Evolutionary conservation across 805 yeast genomes (phyloP), one percentile per base, ranked within the genome.

Genomic region (Candida yuanshanica): DNA sequence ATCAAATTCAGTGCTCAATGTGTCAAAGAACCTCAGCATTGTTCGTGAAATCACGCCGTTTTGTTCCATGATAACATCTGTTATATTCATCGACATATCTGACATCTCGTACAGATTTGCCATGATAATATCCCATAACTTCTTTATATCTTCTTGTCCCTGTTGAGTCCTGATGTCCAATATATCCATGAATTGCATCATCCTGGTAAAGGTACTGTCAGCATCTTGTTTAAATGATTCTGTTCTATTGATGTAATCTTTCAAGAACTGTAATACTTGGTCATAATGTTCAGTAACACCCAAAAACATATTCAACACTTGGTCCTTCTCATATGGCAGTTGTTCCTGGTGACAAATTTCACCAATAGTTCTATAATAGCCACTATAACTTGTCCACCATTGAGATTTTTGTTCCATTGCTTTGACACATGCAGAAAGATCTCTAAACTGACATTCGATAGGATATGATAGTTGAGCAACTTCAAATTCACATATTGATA

Each of bases 381-480:
- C 87, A 46, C 79, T 79, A 52, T 73, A 82, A 0, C 82, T 77
- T 0, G 89, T 81, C 91, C 91, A 83, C 72, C 81, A 77, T 49
- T 81, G 83, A 0, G 77, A 65, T 3, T 65, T 60, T 18, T 50
- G 50, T 41, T 75, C 74, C 31, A 76, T 46, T 2, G 63, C 58
- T 4, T 47, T 38, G 23, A 77, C 60, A 45, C 83, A 78, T 1
- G 43, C 46, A 17, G 57, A 56, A 35, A 58, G 48, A 26, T 59
- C 48, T 5, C 52, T 41, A 4, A 32, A 7, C 22, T 12, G 70
- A 21, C 61, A 56, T 29, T 53, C 58, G 0, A 4, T 13, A 1
- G 61, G 60, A 35, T 61, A 64, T 1, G 49, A 51, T 1, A 77
- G 51, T 0, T 67, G 63, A 1, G 81, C 66, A 14, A 65, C 72